These are phyloP conservation scores for Solanum hybrid DNA, from an alignment of 305 asterid species.

Conservation along the genomic window DNA sequence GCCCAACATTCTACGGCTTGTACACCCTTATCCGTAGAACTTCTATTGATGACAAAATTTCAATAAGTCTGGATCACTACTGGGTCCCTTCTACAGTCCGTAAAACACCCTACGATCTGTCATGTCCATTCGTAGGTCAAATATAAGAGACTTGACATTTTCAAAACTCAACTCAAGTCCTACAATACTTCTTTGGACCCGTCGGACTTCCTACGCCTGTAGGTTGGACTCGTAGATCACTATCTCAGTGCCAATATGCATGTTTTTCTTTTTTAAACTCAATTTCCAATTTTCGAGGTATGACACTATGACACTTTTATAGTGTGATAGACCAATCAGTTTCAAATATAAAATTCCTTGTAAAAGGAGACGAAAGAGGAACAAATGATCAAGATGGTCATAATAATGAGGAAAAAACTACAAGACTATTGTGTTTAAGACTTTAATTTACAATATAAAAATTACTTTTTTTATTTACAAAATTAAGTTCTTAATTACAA, in stretches of 20 bases:
- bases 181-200: rapidly evolving
- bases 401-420: no score
- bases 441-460: no score
- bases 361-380: not conserved
- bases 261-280: not conserved
- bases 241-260: not conserved
- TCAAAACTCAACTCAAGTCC: not conserved
- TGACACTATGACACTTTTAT: not conserved
- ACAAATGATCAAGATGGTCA: no score
- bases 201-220: not conserved
- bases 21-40: not conserved
- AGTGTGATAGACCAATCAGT: not conserved
- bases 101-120: no score
- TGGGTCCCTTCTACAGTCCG: not conserved
- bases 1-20: not conserved
- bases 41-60: not conserved
- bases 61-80: not conserved
- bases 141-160: not conserved
- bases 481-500: no score
- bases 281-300: not conserved
- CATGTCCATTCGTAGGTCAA: not conserved
- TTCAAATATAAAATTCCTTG: not conserved
- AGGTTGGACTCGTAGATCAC: not conserved
- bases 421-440: no score
- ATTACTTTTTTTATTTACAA: no score